phyloP scores from a whole-genome alignment of 83 land plant genomes.

The Thuja plicata region DNA sequence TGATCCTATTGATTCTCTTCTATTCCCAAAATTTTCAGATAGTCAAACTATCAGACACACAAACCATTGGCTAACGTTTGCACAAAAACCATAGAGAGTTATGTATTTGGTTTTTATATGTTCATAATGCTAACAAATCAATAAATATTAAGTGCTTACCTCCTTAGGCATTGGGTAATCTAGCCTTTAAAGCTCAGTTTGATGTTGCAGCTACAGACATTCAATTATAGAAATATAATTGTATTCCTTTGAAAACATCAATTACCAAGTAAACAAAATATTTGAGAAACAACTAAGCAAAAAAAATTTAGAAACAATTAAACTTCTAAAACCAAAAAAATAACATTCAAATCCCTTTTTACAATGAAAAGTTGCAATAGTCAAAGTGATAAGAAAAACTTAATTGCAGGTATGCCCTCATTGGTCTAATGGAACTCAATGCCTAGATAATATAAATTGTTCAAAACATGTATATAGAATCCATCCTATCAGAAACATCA shows the following conservation, averaged over 20 bases:
- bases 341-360: not conserved
- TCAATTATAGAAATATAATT: not conserved
- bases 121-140: not conserved
- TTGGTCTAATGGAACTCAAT: too few relatives aligned
- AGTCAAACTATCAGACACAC: slow-evolving; percentile 53
- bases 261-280: not conserved
- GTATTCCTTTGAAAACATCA: not conserved
- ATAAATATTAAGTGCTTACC: slow-evolving; percentile 24
- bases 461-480: not conserved
- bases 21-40: slow-evolving; percentile 65
- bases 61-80: not conserved
- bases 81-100: not conserved
- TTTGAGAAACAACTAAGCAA: not conserved
- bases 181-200: slow-evolving; percentile 59
- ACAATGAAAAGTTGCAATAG: not conserved
- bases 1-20: slow-evolving; percentile 68
- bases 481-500: not conserved
- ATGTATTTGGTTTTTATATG: not conserved
- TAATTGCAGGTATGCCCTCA: too few relatives aligned
- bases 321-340: not conserved
- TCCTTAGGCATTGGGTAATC: slow-evolving; percentile 38
- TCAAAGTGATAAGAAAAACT: not conserved
- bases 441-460: slow-evolving; percentile 86
- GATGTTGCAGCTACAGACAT: slow-evolving; percentile 27
- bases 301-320: not conserved